A percentile compares a stretch with the other conserved stretches of the same genome.
Evolutionary conservation across 2,329 filamentous ascomycete species (phyloP).

Genomic region (Plenodomus biglobosus): DNA sequence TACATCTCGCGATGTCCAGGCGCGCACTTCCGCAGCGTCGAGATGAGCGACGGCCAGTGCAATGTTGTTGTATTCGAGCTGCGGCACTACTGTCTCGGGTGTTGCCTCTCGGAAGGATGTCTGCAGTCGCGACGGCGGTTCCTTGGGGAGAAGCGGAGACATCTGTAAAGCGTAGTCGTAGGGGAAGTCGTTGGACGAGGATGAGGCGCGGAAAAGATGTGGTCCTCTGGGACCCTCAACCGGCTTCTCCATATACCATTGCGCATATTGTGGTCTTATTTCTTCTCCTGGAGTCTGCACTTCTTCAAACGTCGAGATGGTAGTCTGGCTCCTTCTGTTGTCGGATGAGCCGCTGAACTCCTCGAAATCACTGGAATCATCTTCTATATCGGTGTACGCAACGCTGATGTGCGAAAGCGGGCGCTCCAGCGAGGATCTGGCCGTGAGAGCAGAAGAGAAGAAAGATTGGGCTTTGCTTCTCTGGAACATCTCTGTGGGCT

Average conservation of each 20-base stretch:
- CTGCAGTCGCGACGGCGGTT: conserved; percentile 49
- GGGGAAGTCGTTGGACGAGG: conserved; percentile 57
- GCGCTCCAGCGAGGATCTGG: conserved; percentile 51
- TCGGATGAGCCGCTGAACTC: conserved; percentile 62
- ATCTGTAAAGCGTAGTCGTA: conserved; percentile 62
- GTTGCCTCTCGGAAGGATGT: conserved; percentile 46
- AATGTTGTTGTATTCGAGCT: conserved; percentile 55
- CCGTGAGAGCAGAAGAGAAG: conserved; percentile 52
- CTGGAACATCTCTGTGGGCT: conserved; percentile 53
- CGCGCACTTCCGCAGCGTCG: conserved; percentile 60
- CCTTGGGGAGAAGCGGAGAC: conserved; percentile 72
- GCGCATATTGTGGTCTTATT: conserved; percentile 63
- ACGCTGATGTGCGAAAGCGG: conserved; percentile 74
- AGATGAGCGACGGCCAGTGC: conserved; percentile 57
- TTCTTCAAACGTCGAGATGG: conserved; percentile 84
- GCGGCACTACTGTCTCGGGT: conserved; percentile 41
- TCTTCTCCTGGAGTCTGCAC: conserved; percentile 68
- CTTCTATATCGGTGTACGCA: conserved; percentile 75
- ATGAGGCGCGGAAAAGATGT: conserved; percentile 78
- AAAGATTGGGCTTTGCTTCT: conserved; percentile 57
- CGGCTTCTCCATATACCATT: conserved; percentile 62
- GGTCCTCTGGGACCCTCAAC: conserved; percentile 82
- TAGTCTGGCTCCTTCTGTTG: conserved; percentile 73
- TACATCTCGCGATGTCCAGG: conserved; percentile 75
- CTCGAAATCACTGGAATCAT: conserved; percentile 50